Base-by-base conservation (phyloP, 352 stramenopile genomes). In the Pythium monospermum region DNA sequence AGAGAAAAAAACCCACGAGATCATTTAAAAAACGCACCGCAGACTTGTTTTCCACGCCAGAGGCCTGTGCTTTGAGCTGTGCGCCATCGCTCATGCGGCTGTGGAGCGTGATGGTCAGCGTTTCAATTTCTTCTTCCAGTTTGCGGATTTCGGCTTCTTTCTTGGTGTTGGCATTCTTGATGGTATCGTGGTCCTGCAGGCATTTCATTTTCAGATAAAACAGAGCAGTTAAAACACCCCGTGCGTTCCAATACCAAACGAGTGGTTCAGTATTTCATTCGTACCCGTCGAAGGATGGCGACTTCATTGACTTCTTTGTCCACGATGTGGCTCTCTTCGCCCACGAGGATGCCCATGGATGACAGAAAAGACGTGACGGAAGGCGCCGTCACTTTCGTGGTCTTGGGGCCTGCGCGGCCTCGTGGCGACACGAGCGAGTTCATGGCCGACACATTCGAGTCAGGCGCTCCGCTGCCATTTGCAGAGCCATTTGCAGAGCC, bases 251-350 rank as follows among this genome's bases (percentile, higher is more conserved):
- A n/a, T n/a, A n/a, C n/a, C n/a, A n/a, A n/a, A n/a, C n/a, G n/a
- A n/a, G n/a, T n/a, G n/a, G n/a, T n/a, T n/a, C n/a, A n/a, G n/a
- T n/a, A n/a, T n/a, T n/a, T n/a, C n/a, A n/a, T n/a, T n/a, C 51
- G 3, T 53, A 91, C 75, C 36, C 81, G 68, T 6, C 77, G 77
- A 6, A 90, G 61, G 55, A 68, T 69, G 3, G 76, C 63, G 22
- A 90, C 66, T 58, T 91, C 81, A 50, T 91, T 83, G 8, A 85
- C 67, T 59, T 91, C 78, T 36, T 85, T 86, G 40, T 90, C 78
- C 6, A 91, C 76, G 47, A 91, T 86, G 21, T 89, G 76, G 16
- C 73, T 74, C 50, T 91, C 81, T 23, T 89, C 77, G 10, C 81
- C 81, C 16, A 91, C 72, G 7, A 69, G 16, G 45, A 88, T 87